Base-by-base conservation (phyloP, 2,329 filamentous ascomycete species). In the Didymella glomerata region DNA sequence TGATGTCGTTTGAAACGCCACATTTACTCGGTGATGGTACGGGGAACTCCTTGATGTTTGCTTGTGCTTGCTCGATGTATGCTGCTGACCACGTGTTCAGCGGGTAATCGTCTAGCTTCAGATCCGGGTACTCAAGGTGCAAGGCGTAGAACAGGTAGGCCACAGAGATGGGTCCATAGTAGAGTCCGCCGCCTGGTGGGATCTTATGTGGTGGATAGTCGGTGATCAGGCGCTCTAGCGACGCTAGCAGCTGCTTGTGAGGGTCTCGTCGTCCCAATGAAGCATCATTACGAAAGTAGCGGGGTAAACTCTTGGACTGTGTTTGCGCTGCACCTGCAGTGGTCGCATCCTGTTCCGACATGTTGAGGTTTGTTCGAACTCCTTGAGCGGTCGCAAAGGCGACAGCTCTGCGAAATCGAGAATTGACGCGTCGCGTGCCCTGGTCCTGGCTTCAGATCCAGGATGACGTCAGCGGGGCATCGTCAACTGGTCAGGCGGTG, bases 71-170 rank as follows among this genome's bases (percentile, higher is more conserved):
- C 66, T 82, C 80, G 28, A 83, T 76, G 63, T 83, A 84, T 24
- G 80, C 80, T 11, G 81, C 80, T 18, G 78, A 80, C 81, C 81
- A 83, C 41, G 77, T 79, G 60, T 80, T 81, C 52, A 84, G 70
- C 6, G 78, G 76, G 34, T 78, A 78, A 48, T 77, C 78, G 62
- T 81, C 81, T 60, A 84, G 75, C 20, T 74, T 73, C 55, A 83
- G 64, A 59, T 83, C 79, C 1, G 80, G 78, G 62, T 84, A 83
- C 54, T 81, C 69, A 54, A 78, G 78, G 59, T 83, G 81, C 7
- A 84, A 78, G 20, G 81, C 76, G 61, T 82, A 80, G 70, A 84
- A 82, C 30, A 81, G 75, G 65, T 81, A 83, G 27, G 82, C 81
- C 41, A 84, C 77, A 47, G 77, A 80, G 45, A 82, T 79, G 9